phyloP scores from a whole-genome alignment of 1,284 basidiomycete species.

The Thecaphora thlaspeos region DNA sequence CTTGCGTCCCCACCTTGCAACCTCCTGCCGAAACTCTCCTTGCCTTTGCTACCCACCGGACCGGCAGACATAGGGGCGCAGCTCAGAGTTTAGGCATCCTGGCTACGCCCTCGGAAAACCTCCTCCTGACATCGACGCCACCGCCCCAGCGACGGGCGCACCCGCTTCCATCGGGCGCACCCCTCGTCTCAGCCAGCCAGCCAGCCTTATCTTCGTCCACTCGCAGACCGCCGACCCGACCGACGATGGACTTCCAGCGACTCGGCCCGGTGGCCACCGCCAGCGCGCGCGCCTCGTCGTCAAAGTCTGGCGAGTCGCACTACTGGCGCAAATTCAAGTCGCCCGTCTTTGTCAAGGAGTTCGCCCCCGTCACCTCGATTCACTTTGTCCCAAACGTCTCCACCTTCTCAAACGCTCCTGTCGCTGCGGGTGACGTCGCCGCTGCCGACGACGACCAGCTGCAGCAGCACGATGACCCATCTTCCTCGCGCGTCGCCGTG shows the following conservation, averaged over 20 bases:
- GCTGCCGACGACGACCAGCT: slow-evolving; percentile 9
- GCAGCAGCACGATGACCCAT: not conserved
- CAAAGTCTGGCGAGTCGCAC: slow-evolving; percentile 39
- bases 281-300: slow-evolving; percentile 18
- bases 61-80: no score
- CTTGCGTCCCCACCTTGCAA: no score
- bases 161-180: no score
- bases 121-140: no score
- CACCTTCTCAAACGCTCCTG: slow-evolving; percentile 15
- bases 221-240: not conserved
- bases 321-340: slow-evolving; percentile 54
- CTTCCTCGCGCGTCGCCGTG: slow-evolving; percentile 1
- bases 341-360: slow-evolving; percentile 54
- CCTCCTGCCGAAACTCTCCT: no score
- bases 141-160: no score
- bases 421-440: not conserved
- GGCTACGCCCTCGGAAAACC: no score
- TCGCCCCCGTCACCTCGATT: slow-evolving; percentile 54
- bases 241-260: slow-evolving; percentile 22
- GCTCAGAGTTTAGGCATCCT: no score
- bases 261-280: slow-evolving; percentile 16
- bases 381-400: slow-evolving; percentile 48
- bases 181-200: no score
- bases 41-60: no score
- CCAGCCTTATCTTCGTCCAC: no score